Base-by-base conservation (phyloP, 2,329 filamentous ascomycete species). In the Fusarium begoniae region DNA sequence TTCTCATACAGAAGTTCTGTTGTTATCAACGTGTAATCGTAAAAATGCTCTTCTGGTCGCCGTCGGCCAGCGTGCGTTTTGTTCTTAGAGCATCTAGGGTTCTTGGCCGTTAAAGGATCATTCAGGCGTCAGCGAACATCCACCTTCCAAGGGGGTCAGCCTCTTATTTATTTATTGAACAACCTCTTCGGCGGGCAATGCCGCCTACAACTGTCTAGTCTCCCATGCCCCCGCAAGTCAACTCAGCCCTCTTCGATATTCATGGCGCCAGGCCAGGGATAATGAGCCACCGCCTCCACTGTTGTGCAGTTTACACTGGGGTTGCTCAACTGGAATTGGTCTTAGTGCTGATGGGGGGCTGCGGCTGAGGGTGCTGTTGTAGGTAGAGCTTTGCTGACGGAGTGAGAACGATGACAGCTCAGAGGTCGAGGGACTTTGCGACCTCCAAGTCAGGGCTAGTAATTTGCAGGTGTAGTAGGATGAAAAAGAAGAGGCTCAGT, bases 321-420 rank as follows among this genome's bases (percentile, higher is more conserved):
- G 63, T 66, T 62, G 26, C 47, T 69, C 47, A 50, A 55, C 62
- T 77, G 63, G 65, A 75, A 75, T 77, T 67, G 64, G 74, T 65
- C 61, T 66, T 76, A 78, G 75, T 76, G 74, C 77, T 76, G 75
- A 78, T 76, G 70, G 65, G 72, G 67, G 63, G 65, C 73, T 78
- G 75, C 76, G 76, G 76, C 76, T 78, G 76, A 77, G 73, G 70
- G 41, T 37, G 41, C 41, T 30, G 41, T 47, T 61, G 30, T 51
- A 51, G 48, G 62, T 62, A 48, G 63, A 68, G 55, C 63, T 68
- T 68, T 70, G 76, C 74, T 75, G 74, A 68, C 74, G 43, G 56
- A 54, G 61, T 54, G 43, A 40, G 65, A 62, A 67, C 68, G 43
- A 45, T 50, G 40, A 68, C 50, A 69, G 60, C 68, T 38, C 66